Percentiles rank a stretch among this genome's conserved stretches.
These are phyloP conservation scores for Thymus mandschuricus DNA, from an alignment of 257 asterid genomes.

Conservation along the genomic window DNA sequence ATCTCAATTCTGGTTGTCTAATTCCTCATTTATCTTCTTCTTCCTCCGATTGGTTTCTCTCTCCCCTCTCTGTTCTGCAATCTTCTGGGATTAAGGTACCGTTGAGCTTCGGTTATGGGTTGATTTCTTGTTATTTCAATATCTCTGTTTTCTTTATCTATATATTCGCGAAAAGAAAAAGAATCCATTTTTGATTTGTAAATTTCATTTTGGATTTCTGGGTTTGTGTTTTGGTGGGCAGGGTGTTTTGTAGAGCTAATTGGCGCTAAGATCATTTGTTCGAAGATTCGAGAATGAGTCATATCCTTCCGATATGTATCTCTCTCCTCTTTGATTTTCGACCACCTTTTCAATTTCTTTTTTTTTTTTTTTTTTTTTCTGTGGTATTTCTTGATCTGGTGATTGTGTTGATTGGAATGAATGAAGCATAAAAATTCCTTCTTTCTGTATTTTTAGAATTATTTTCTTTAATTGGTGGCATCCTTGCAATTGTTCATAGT, in stretches of 20 bases:
- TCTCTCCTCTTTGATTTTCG: conserved; percentile 50
- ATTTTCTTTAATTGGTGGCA: not conserved
- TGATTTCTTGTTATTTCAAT: not conserved
- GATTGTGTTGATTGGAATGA: not conserved
- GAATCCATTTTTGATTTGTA: not conserved
- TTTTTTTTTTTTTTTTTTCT: not conserved
- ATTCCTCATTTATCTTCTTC: conserved; percentile 15
- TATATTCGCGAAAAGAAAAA: not conserved
- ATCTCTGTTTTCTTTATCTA: not conserved
- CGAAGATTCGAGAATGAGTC: conserved; percentile 69
- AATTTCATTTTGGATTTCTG: not conserved
- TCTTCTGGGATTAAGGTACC: conserved; percentile 23
- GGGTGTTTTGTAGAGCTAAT: conserved; percentile 42
- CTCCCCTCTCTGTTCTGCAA: not conserved
- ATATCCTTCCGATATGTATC: conserved; percentile 78
- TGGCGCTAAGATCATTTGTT: conserved; percentile 36
- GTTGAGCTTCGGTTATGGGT: not conserved
- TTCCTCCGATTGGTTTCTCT: not conserved
- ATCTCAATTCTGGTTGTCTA: not conserved
- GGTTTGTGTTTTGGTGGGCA: conserved; percentile 34
- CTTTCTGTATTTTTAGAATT: not conserved
- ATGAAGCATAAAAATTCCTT: not conserved
- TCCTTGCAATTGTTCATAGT: not conserved
- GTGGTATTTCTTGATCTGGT: not conserved
- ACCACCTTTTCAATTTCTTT: not conserved